These are phyloP conservation scores for Rhizopogon salebrosus DNA, from an alignment of 768 basidiomycete species.

Conservation along the genomic window DNA sequence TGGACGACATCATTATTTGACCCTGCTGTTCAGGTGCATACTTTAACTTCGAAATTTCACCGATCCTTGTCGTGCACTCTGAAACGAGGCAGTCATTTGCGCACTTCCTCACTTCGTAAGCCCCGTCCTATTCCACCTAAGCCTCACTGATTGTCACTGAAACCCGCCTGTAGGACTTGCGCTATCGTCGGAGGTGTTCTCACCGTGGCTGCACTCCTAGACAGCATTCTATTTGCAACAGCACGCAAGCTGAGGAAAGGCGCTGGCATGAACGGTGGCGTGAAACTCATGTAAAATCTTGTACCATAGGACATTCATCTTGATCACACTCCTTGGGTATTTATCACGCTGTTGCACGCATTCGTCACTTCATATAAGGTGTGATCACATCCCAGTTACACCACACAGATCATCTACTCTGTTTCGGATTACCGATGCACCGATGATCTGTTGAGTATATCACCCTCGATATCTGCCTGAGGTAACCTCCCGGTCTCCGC, in stretches of 20 bases:
- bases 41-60: conserved; percentile 96
- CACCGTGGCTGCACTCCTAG: conserved; percentile 87
- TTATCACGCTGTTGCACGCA: conserved; percentile 2
- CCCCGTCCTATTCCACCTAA: conserved; percentile 10
- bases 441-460: conserved; percentile 14
- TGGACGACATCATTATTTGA: neutral
- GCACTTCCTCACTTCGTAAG: conserved; percentile 96
- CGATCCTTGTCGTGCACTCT: conserved; percentile 87
- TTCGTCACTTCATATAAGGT: neutral
- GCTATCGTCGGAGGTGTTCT: conserved; percentile 97
- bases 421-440: conserved; percentile 13
- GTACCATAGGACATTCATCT: conserved; percentile 3
- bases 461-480: conserved; percentile 13
- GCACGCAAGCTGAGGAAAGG: conserved; percentile 68
- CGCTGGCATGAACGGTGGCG: conserved; percentile 21
- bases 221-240: conserved; percentile 83
- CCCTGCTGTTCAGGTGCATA: conserved; percentile 53
- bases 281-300: conserved; percentile 27
- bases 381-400: too few species aligned
- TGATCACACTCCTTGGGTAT: conserved; percentile 13
- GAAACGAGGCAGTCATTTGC: conserved; percentile 94
- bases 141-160: neutral
- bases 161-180: conserved; percentile 60
- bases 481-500: conserved; percentile 14
- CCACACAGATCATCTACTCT: neutral